A percentile compares a stretch with the other conserved stretches of the same genome.
Evolutionary conservation across 495 filamentous ascomycete species (phyloP).

Genomic region (Lophium mytilinum): DNA sequence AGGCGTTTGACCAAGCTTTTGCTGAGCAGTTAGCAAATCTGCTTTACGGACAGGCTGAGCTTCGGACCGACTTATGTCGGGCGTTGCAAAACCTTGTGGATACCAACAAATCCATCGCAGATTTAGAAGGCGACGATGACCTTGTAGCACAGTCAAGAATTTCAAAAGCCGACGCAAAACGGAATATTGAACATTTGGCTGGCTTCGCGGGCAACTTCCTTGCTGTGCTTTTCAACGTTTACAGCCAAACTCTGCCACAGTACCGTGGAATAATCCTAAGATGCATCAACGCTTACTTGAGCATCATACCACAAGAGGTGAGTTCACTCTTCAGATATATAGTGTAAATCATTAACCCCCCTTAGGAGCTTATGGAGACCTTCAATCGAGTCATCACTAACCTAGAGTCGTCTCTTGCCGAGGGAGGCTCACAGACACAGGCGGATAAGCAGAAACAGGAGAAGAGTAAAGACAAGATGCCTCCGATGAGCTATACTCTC

Average conservation of each 20-base stretch:
- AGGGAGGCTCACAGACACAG: slow-evolving; percentile 43
- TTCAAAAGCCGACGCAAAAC: slow-evolving; percentile 61
- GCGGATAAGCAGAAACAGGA: slow-evolving; percentile 50
- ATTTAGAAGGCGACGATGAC: slow-evolving; percentile 51
- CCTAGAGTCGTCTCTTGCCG: slow-evolving; percentile 68
- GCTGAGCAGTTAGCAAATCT: slow-evolving; percentile 86
- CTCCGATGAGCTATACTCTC: slow-evolving; percentile 86
- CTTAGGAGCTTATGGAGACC: slow-evolving; percentile 73
- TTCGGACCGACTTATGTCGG: slow-evolving; percentile 78
- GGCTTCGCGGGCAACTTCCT: slow-evolving; percentile 76
- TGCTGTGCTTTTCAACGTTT: slow-evolving; percentile 95
- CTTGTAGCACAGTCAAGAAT: slow-evolving; percentile 63
- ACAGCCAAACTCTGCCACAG: slow-evolving; percentile 89
- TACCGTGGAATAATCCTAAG: slow-evolving; percentile 81
- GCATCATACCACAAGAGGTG: slow-evolving; percentile 66
- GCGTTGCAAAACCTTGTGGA: slow-evolving; percentile 80
- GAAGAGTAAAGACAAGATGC: slow-evolving; percentile 60
- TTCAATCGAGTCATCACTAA: slow-evolving; percentile 77
- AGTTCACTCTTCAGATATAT: slow-evolving; percentile 10
- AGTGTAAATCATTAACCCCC: slow-evolving; percentile 20
- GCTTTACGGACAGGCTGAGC: slow-evolving; percentile 81
- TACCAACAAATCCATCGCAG: slow-evolving; percentile 72
- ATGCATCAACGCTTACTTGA: slow-evolving; percentile 89
- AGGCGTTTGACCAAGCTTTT: slow-evolving; percentile 69
- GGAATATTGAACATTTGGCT: slow-evolving; percentile 72